These are phyloP conservation scores for Lactarius indigo DNA, from an alignment of 768 basidiomycete genomes.

Conservation along the genomic window DNA sequence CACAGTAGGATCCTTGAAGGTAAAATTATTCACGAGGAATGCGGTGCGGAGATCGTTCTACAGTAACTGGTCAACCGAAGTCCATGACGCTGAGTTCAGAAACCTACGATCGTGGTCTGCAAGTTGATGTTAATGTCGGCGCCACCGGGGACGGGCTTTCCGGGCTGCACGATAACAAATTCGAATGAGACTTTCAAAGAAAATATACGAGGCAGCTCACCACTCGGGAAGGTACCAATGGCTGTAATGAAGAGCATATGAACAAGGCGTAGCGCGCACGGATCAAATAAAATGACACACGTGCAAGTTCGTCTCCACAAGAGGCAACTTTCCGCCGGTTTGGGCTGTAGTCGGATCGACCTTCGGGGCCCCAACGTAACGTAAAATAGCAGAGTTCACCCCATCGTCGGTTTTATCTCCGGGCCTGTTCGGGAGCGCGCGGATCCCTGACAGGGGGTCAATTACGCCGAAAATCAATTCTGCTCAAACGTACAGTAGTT, in stretches of 20 bases:
- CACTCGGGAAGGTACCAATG: background rate
- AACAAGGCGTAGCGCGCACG: background rate
- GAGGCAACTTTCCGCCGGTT: background rate
- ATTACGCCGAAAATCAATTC: background rate
- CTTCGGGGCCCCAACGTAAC: slow-evolving; percentile 19
- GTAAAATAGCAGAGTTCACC: slow-evolving; percentile 17
- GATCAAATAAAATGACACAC: background rate
- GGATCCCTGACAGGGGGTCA: slow-evolving; percentile 9
- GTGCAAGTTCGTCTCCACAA: slow-evolving; percentile 13
- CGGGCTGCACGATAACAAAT: slow-evolving; percentile 1
- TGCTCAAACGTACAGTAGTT: slow-evolving; percentile 25
- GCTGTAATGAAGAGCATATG: background rate
- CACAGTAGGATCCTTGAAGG: slow-evolving; percentile 8
- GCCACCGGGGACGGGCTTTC: slow-evolving; percentile 4
- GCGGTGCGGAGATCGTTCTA: background rate
- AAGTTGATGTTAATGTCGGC: slow-evolving; percentile 15
- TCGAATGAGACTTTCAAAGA: too few species aligned
- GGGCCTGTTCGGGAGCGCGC: slow-evolving; percentile 4
- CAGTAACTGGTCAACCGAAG: too few species aligned
- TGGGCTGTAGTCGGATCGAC: slow-evolving; percentile 13
- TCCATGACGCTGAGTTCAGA: too few species aligned
- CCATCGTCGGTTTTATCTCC: background rate
- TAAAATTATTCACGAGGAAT: background rate
- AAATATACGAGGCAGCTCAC: background rate
- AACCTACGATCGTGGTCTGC: background rate